Conservation (phyloP, 345 rosid genomes). For the Camelina sativa region DNA sequence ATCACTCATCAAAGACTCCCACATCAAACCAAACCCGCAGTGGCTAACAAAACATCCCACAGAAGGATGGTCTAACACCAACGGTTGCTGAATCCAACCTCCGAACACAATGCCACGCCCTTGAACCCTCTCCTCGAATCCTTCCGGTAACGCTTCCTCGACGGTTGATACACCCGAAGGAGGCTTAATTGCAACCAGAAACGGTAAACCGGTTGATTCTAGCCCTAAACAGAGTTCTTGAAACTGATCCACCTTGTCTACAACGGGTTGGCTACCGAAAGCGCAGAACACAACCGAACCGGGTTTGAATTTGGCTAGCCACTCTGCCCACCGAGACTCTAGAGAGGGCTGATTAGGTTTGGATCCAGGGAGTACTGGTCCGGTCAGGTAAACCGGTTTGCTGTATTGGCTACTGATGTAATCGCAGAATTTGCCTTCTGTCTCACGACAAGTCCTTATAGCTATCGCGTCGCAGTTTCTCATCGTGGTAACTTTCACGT, state of each 20-base stretch:
- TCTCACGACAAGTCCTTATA: conserved; percentile 70
- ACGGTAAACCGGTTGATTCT: conserved; percentile 62
- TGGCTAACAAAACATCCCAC: conserved; percentile 79
- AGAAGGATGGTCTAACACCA: conserved; percentile 54
- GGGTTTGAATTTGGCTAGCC: conserved; percentile 56
- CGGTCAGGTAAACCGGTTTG: conserved; percentile 58
- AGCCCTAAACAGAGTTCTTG: conserved; percentile 71
- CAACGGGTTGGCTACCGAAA: conserved; percentile 67
- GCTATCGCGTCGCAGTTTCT: conserved; percentile 60
- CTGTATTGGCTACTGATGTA: conserved; percentile 57
- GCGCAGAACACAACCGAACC: conserved; percentile 68
- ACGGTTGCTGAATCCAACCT: conserved; percentile 63
- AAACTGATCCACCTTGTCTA: conserved; percentile 58
- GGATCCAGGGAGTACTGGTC: conserved; percentile 57
- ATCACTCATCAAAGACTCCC: conserved; percentile 66
- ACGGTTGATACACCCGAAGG: conserved; percentile 56
- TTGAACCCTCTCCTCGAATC: conserved; percentile 61
- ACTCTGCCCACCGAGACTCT: conserved; percentile 60
- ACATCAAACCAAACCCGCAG: conserved; percentile 77
- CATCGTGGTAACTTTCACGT: conserved; percentile 49
- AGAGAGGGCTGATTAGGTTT: conserved; percentile 23
- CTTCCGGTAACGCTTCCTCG: conserved; percentile 75
- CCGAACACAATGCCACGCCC: conserved; percentile 61
- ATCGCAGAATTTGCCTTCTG: conserved; percentile 63
- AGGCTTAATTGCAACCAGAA: conserved; percentile 60